Base-by-base conservation (phyloP, 2,329 filamentous ascomycete species). In the Talaromyces sp. region DNA sequence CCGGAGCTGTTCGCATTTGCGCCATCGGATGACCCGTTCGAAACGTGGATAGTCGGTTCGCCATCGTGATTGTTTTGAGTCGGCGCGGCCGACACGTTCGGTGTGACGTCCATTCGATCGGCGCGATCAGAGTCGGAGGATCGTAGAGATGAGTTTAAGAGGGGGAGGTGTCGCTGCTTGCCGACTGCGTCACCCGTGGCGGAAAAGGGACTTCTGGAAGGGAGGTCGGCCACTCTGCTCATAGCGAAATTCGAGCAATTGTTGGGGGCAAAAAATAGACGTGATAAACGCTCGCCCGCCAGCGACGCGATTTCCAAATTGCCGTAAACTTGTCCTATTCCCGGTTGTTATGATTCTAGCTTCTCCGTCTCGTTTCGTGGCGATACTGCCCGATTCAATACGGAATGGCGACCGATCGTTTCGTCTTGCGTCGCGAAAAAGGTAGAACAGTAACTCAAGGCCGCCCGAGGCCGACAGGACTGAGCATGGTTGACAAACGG, bases 51-150 rank as follows among this genome's bases (percentile, higher is more conserved):
- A 66, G 66, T 39, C 69, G 77, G 79, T 63, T 85, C 82, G 62
- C 74, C 73, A 60, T 80, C 80, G 5, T 82, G 77, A 66, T 78
- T 82, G 69, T 73, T 79, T 64, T 81, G 80, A 27, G 77, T 78
- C 77, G 82, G 82, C 55, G 77, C 73, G 25, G 73, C 67, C 42
- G 77, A 72, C 62, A 77, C 71, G 51, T 81, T 75, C 51, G 82
- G 80, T 61, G 82, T 81, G 58, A 83, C 75, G 62, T 85, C 82
- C 82, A 85, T 86, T 60, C 81, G 77, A 65, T 84, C 83, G 61
- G 77, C 77, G 33, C 78, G 75, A 63, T 77, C 72, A 55, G 76
- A 75, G 54, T 77, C 73, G 55, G 79, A 76, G 54, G 78, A 72
- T 58, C 73, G 70, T 42, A 78, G 69, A 39, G 80, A 78, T 19